These are phyloP conservation scores for Exophiala dermatitidis DNA, from an alignment of 2,329 filamentous ascomycete genomes.

Conservation along the genomic window DNA sequence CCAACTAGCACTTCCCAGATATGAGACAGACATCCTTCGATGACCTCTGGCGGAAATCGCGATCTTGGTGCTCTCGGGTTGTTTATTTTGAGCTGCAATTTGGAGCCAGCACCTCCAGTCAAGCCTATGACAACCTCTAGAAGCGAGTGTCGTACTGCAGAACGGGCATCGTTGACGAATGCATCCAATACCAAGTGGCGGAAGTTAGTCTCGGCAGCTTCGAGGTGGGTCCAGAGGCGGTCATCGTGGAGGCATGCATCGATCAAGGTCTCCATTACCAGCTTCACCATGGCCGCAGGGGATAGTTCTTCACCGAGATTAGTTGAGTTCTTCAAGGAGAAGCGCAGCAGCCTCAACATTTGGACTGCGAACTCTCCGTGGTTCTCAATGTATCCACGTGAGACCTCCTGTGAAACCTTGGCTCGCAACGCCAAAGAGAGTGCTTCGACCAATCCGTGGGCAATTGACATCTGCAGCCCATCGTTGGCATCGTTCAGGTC, in stretches of 20 bases:
- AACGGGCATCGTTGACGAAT: slow-evolving; percentile 32
- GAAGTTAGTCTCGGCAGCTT: slow-evolving; percentile 8
- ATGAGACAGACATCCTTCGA: slow-evolving; percentile 33
- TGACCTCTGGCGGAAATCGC: slow-evolving; percentile 24
- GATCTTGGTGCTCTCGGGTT: slow-evolving; percentile 21
- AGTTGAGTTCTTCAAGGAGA: slow-evolving; percentile 7
- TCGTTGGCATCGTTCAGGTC: slow-evolving; percentile 45
- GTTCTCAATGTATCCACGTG: slow-evolving; percentile 32
- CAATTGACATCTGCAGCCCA: slow-evolving; percentile 45
- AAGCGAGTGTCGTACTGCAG: slow-evolving; percentile 21
- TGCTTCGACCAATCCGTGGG: slow-evolving; percentile 50
- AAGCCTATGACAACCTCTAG: slow-evolving; percentile 23
- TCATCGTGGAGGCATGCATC: slow-evolving; percentile 44
- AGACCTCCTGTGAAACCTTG: slow-evolving; percentile 31
- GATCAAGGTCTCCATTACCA: slow-evolving; percentile 41
- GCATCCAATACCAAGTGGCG: slow-evolving; percentile 15
- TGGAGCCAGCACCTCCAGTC: slow-evolving; percentile 19
- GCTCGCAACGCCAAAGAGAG: slow-evolving; percentile 51
- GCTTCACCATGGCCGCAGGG: slow-evolving; percentile 14
- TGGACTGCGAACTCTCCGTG: slow-evolving; percentile 17
- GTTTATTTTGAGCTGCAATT: slow-evolving; percentile 20
- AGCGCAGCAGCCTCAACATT: slow-evolving; percentile 19
- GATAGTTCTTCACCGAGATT: slow-evolving; percentile 8
- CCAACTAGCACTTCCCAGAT: slow-evolving; percentile 41
- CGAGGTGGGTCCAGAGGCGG: slow-evolving; percentile 38